phyloP scores from a whole-genome alignment of 2,329 filamentous ascomycete species.

The Fusarium fujikuroi region DNA sequence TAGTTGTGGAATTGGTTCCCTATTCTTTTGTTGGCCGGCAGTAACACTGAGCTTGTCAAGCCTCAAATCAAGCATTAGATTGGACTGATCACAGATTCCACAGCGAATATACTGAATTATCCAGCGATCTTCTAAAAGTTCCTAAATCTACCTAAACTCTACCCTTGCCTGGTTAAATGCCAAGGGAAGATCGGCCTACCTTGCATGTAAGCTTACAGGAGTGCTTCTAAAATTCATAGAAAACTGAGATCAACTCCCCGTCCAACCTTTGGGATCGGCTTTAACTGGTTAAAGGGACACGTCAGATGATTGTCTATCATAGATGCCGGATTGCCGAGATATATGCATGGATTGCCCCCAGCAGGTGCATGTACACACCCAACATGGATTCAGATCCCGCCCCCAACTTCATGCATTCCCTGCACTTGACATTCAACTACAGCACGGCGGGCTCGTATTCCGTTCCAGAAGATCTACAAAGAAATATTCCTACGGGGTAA shows the following conservation, averaged over 20 bases:
- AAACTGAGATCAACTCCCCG: neutral
- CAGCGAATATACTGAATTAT: neutral
- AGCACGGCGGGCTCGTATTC: accelerated
- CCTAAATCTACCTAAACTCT: neutral
- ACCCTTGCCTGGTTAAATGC: neutral
- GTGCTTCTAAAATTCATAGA: neutral
- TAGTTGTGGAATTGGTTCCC: neutral
- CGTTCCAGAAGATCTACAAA: neutral
- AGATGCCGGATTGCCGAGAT: neutral
- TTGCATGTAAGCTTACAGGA: neutral
- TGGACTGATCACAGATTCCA: neutral
- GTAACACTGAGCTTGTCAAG: neutral
- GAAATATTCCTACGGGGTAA: no score
- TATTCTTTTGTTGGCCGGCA: neutral
- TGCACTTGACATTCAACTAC: no score
- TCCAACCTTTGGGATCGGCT: accelerated
- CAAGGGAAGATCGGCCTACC: accelerated
- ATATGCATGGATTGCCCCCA: neutral
- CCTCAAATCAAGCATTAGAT: neutral
- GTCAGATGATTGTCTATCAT: neutral
- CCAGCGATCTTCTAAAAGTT: accelerated
- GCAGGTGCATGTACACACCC: neutral
- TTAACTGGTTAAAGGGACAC: accelerated
- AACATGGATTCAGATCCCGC: neutral
- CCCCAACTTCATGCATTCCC: no score